Evolutionary conservation across 768 basidiomycete species (phyloP).

Genomic region (Termitomyces eurrhizus): DNA sequence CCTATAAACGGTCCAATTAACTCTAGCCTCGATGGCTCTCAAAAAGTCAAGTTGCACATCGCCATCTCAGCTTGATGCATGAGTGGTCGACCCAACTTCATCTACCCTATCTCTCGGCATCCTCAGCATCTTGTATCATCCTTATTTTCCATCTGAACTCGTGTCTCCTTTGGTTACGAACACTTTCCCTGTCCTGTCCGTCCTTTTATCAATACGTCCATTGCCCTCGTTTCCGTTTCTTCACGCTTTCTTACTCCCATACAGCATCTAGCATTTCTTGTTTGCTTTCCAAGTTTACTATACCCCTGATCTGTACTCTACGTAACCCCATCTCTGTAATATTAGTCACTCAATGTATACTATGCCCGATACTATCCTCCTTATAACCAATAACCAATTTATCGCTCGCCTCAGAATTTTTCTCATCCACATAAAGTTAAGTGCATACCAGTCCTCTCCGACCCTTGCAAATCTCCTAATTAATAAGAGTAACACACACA

Average conservation of each 20-base stretch:
- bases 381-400: background rate
- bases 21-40: no score
- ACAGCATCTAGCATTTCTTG: background rate
- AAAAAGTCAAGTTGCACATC: background rate
- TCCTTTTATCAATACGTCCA: background rate
- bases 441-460: background rate
- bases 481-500: background rate
- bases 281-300: background rate
- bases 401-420: background rate
- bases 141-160: no score
- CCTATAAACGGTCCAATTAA: constrained; percentile 3
- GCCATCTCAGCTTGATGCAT: constrained; percentile 7
- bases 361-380: background rate
- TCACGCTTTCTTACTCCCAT: background rate
- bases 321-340: background rate
- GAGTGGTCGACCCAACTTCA: background rate
- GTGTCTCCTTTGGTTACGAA: background rate
- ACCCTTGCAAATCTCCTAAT: background rate
- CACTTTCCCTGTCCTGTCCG: no score
- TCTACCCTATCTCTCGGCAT: background rate
- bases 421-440: background rate
- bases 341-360: background rate
- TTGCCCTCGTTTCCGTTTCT: background rate
- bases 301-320: background rate
- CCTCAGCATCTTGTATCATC: background rate